Percentiles rank a stretch among this genome's conserved stretches.
phyloP scores from a whole-genome alignment of 192 early-diverging fungal species.

The Chytriomyces confervae region DNA sequence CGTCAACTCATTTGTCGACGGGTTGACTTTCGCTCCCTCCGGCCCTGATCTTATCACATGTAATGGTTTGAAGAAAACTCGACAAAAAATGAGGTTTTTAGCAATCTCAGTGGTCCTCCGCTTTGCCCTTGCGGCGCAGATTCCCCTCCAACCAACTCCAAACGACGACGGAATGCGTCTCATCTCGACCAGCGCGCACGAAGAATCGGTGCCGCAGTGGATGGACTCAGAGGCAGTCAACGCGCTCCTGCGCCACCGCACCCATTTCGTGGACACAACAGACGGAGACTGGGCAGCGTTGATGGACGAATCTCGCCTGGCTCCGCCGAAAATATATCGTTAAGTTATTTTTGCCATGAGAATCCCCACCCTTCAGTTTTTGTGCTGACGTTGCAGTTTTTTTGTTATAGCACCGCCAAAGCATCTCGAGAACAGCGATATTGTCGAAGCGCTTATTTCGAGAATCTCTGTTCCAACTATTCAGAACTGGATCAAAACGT shows the following conservation, averaged over 20 bases:
- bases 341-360: background rate
- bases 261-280: conserved; percentile 89
- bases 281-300: conserved; percentile 53
- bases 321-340: background rate
- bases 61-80: no score
- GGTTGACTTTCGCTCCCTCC: no score
- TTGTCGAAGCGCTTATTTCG: conserved; percentile 63
- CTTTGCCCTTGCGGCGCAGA: no score
- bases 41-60: no score
- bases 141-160: no score
- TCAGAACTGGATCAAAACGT: conserved; percentile 62
- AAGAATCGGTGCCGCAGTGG: conserved; percentile 12
- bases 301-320: background rate
- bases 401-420: conserved; percentile 51
- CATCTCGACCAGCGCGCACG: conserved; percentile 28
- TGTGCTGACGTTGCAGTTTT: background rate
- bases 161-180: conserved; percentile 27
- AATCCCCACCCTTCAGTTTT: background rate
- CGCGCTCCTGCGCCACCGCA: conserved; percentile 63
- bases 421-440: conserved; percentile 55
- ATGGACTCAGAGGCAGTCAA: background rate
- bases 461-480: conserved; percentile 40
- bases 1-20: no score
- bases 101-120: no score
- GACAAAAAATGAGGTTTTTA: no score